phyloP scores from a whole-genome alignment of 2,329 filamentous ascomycete genomes.

The Calonectria pseudoturangicola region DNA sequence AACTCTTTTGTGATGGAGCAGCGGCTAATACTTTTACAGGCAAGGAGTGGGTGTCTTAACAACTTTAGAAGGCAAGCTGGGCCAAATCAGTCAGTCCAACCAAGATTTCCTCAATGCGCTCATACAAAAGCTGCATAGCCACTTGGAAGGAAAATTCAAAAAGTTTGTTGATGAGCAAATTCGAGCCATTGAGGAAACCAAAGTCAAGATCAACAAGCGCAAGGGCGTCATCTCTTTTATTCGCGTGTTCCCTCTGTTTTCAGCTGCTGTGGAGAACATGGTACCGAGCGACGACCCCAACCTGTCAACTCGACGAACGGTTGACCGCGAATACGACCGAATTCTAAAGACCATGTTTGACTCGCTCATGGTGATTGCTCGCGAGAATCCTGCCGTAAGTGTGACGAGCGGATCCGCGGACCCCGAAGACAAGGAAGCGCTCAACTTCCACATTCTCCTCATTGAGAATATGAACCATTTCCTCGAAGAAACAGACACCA shows the following conservation, averaged over 20 bases:
- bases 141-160: constrained; percentile 84
- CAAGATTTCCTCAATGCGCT: constrained; percentile 91
- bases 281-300: constrained; percentile 75
- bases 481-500: constrained; percentile 89
- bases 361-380: constrained; percentile 93
- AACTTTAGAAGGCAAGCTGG: constrained; percentile 85
- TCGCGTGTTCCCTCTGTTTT: constrained; percentile 92
- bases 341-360: constrained; percentile 98
- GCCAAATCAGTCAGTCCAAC: constrained; percentile 89
- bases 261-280: constrained; percentile 89
- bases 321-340: constrained; percentile 91
- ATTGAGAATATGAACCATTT: constrained; percentile 99
- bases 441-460: constrained; percentile 97
- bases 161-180: constrained; percentile 97
- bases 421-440: constrained; percentile 93
- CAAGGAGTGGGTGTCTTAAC: constrained; percentile 93
- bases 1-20: not conserved
- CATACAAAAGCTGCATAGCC: constrained; percentile 86
- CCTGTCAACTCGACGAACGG: constrained; percentile 81
- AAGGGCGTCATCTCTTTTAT: constrained; percentile 98
- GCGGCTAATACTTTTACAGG: constrained; percentile 64
- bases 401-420: constrained; percentile 68
- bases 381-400: constrained; percentile 75
- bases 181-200: constrained; percentile 96
- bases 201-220: constrained; percentile 99